Evolutionary conservation across 2,329 filamentous ascomycete species (phyloP).

Genomic region (Aspergillus novofumigatus): DNA sequence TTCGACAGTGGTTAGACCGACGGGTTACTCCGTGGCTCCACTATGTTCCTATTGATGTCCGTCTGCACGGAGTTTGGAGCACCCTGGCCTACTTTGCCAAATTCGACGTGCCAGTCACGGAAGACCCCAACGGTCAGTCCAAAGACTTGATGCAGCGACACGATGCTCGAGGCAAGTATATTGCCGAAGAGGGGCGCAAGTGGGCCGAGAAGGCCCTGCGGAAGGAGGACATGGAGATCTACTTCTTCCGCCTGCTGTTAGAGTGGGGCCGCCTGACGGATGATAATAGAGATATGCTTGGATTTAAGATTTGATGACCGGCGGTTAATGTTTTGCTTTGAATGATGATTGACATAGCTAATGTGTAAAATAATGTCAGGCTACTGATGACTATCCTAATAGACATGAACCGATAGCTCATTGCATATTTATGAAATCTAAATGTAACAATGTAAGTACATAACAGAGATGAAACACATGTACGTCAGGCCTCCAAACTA

Average conservation of each 20-base stretch:
- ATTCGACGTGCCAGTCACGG: constrained; percentile 23
- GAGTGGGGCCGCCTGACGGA: constrained; percentile 72
- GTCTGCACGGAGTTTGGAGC: constrained; percentile 69
- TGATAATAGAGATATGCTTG: constrained; percentile 52
- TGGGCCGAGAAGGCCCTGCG: constrained; percentile 63
- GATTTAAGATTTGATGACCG: constrained; percentile 25
- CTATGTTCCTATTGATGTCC: constrained; percentile 71
- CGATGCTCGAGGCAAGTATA: constrained; percentile 56
- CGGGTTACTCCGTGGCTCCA: constrained; percentile 73
- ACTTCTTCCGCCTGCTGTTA: constrained; percentile 70
- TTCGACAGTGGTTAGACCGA: constrained; percentile 75
- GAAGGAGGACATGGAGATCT: constrained; percentile 74
- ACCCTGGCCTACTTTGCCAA: constrained; percentile 72
- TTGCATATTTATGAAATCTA: not conserved
- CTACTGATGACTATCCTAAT: not conserved
- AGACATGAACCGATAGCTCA: not conserved
- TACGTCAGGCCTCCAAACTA: not conserved
- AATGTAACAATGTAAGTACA: not conserved
- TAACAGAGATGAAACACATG: not conserved
- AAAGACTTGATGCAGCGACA: constrained; percentile 48
- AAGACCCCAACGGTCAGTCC: constrained; percentile 35
- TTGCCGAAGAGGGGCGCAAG: constrained; percentile 60
- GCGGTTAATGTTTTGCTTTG: not conserved
- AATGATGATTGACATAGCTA: not conserved
- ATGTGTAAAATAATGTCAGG: not conserved